These are phyloP conservation scores for Epichloe coenophiala DNA, from an alignment of 2,329 filamentous ascomycete genomes.

Conservation along the genomic window DNA sequence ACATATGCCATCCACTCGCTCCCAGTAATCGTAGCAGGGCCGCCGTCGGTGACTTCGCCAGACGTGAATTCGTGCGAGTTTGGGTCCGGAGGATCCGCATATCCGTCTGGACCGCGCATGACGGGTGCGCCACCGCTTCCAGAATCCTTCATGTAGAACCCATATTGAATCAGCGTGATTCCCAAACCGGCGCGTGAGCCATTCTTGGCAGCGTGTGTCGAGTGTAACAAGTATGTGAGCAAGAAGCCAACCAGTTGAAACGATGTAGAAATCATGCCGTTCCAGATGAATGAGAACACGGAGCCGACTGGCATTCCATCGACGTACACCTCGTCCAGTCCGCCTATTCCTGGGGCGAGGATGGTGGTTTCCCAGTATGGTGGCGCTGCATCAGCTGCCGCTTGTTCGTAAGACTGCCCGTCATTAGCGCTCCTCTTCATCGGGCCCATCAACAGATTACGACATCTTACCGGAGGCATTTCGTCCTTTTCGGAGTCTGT, in stretches of 20 bases:
- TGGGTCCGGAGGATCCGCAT: constrained; percentile 65
- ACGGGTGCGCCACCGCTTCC: constrained; percentile 28
- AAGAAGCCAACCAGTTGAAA: constrained; percentile 97
- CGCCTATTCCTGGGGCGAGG: constrained; percentile 76
- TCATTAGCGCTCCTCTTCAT: constrained; percentile 19
- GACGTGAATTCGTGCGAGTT: constrained; percentile 85
- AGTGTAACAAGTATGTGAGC: constrained; percentile 94
- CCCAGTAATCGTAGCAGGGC: constrained; percentile 47
- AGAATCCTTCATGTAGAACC: constrained; percentile 79
- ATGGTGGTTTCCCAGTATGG: constrained; percentile 99
- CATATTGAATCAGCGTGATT: constrained; percentile 90
- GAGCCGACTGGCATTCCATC: constrained; percentile 89
- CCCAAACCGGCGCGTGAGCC: constrained; percentile 88
- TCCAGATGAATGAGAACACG: constrained; percentile 79
- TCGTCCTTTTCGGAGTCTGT: constrained; percentile 74
- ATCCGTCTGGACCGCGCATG: constrained; percentile 40
- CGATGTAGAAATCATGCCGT: constrained; percentile 92
- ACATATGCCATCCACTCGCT: constrained; percentile 85
- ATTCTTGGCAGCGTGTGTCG: constrained; percentile 95
- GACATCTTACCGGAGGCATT: constrained; percentile 67
- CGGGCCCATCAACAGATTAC: background rate
- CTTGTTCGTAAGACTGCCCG: constrained; percentile 86
- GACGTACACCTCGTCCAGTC: constrained; percentile 90
- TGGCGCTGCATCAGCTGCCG: constrained; percentile 85
- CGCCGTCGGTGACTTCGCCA: constrained; percentile 41